These are phyloP conservation scores for Yamadazyma taylorii DNA, from an alignment of 1,139 yeast genomes.

Conservation along the genomic window DNA sequence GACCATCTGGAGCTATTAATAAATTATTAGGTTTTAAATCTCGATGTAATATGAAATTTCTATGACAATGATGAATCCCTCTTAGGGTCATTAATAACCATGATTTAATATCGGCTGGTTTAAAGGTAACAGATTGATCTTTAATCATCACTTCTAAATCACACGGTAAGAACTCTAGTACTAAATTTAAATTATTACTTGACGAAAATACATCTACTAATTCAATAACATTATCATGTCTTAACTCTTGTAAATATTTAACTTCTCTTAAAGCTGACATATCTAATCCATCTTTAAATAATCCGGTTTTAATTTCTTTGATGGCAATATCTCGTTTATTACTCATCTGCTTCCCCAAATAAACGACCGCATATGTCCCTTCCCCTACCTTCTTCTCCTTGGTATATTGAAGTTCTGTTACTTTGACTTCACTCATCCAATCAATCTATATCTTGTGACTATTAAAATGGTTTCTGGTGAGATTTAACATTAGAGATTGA, in stretches of 20 bases:
- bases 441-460: too few species aligned
- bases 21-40: constrained; percentile 85
- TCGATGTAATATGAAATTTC: constrained; percentile 86
- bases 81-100: constrained; percentile 94
- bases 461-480: too few species aligned
- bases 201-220: constrained; percentile 82
- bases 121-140: constrained; percentile 73
- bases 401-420: constrained; percentile 24
- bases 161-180: constrained; percentile 86
- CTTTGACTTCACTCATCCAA: constrained; percentile 3
- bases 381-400: constrained; percentile 91
- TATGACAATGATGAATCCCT: constrained; percentile 93
- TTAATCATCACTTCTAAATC: constrained; percentile 90
- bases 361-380: constrained; percentile 98
- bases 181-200: constrained; percentile 72
- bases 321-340: constrained; percentile 75
- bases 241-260: constrained; percentile 84
- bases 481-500: background rate
- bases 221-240: constrained; percentile 83
- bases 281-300: constrained; percentile 93
- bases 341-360: constrained; percentile 67
- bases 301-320: constrained; percentile 92
- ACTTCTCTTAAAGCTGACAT: constrained; percentile 97
- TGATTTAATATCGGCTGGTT: constrained; percentile 85
- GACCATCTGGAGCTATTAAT: constrained; percentile 81